phyloP scores from a whole-genome alignment of 441 rosid genomes.

The Gossypium schwendimanii region DNA sequence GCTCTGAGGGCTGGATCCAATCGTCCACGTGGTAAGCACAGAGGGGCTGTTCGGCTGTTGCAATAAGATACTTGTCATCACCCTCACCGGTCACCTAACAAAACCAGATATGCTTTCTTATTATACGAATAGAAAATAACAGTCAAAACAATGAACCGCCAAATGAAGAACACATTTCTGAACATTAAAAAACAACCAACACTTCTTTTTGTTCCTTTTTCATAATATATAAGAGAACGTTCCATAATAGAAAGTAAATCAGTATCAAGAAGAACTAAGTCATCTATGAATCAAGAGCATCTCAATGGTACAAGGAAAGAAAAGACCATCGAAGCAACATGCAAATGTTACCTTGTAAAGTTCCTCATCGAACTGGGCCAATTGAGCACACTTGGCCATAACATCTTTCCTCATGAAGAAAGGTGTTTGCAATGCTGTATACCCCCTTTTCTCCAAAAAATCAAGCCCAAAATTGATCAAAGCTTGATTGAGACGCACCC shows the following conservation, averaged over 20 bases:
- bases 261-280: neutral
- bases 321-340: neutral
- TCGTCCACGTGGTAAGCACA: conserved; percentile 82
- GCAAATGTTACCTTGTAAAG: conserved; percentile 64
- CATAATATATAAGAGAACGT: neutral
- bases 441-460: conserved; percentile 61
- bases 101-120: neutral
- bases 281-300: neutral
- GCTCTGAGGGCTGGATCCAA: conserved; percentile 83
- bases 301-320: no score
- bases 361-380: conserved; percentile 90
- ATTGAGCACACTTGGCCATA: conserved; percentile 90
- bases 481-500: conserved; percentile 81
- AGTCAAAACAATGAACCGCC: neutral
- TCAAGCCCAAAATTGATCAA: conserved; percentile 72
- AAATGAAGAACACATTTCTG: neutral
- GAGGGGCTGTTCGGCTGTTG: conserved; percentile 88
- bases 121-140: neutral
- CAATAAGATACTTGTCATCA: conserved; percentile 92
- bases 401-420: conserved; percentile 87
- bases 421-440: conserved; percentile 70
- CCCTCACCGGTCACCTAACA: conserved; percentile 84
- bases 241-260: neutral
- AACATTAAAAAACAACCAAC: neutral
- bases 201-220: neutral